Evolutionary conservation across 2,329 filamentous ascomycete species (phyloP), one percentile per base, ranked within the genome.

Genomic region (Verticillium alfalfae): DNA sequence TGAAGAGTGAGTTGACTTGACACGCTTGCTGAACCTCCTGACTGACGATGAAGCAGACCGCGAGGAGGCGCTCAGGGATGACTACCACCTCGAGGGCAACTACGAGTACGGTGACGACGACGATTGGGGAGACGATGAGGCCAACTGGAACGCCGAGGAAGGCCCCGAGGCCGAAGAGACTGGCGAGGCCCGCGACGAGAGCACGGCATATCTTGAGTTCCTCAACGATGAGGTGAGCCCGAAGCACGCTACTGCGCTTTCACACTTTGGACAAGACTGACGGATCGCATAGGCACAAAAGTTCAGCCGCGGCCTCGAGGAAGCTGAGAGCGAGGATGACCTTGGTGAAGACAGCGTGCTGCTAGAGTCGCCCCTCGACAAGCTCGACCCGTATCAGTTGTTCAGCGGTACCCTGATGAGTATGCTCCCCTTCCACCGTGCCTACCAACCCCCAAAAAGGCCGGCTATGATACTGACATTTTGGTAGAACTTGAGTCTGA

Each of bases 151-250:
- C 62, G 88, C 83, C 54, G 91, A 92, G 66, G 85, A 89, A 41
- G 88, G 90, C 62, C 84, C 86, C 65, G 86, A 86, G 34, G 85
- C 86, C 34, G 91, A 92, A 65, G 85, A 85, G 60, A 70, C 77
- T 15, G 75, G 74, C 3, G 89, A 97, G 64, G 83, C 88, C 69
- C 91, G 93, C 71, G 94, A 97, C 69, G 94, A 98, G 77, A 95
- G 92, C 73, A 90, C 91, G 31, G 92, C 94, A 6, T 99, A 99
- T 73, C 85, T 99, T 56, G 93, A 98, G 67, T 99, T 99, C 80
- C 78, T 99, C 34, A 96, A 94, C 69, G 91, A 96, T 73, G 94
- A 98, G 81, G 90, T 88, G 72, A 73, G 81, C 70, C 26, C 18
- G 9, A 10, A 18, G 18, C 26, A 31, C 2, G 26, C 26, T 31